Base-by-base conservation (phyloP, 768 basidiomycete species). In the Hypsizygus marmoreus region DNA sequence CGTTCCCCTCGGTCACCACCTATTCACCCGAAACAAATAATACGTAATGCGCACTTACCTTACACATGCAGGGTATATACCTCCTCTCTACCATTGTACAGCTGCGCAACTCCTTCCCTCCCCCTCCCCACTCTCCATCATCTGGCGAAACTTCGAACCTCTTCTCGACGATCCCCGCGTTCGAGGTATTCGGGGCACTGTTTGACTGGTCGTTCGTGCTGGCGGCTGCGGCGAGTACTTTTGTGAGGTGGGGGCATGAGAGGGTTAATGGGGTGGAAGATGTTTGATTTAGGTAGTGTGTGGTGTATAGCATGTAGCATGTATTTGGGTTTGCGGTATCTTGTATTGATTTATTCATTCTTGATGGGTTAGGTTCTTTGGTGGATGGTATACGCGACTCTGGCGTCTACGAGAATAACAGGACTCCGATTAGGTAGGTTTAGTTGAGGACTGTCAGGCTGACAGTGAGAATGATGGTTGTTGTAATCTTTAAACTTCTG, bases 11-110 rank as follows among this genome's bases (percentile, higher is more conserved):
- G 13, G 29, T 19, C 8, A 13, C 24, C 11, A 14, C 22, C 16
- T 12, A 28, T 52, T 28, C n/a, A n/a, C n/a, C n/a, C n/a, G n/a
- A n/a, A n/a, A n/a, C n/a, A n/a, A n/a, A n/a, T n/a, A n/a, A n/a
- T n/a, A n/a, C n/a, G n/a, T n/a, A n/a, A n/a, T n/a, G n/a, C n/a
- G n/a, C n/a, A n/a, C 13, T 14, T 17, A 13, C 13, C 4, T 26
- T 9, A 25, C 31, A 29, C 37, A 28, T 24, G 23, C 53, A 92
- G 90, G 87, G 85, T 9, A 86, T 88, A 32, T 93, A 93, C 60
- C 77, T 92, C 26, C 78, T 93, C 22, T 84, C 88, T 3, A 92
- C 89, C 0, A 68, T 92, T 37, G 82, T 92, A 10, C 91, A 93
- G 62, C 73, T 93, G 35, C 84, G 90, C 30, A 82, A 84, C 20